Percentiles rank a stretch among this genome's conserved stretches.
Evolutionary conservation across 768 basidiomycete genomes (phyloP).

Genomic region (Neoboletus subvelutipes): DNA sequence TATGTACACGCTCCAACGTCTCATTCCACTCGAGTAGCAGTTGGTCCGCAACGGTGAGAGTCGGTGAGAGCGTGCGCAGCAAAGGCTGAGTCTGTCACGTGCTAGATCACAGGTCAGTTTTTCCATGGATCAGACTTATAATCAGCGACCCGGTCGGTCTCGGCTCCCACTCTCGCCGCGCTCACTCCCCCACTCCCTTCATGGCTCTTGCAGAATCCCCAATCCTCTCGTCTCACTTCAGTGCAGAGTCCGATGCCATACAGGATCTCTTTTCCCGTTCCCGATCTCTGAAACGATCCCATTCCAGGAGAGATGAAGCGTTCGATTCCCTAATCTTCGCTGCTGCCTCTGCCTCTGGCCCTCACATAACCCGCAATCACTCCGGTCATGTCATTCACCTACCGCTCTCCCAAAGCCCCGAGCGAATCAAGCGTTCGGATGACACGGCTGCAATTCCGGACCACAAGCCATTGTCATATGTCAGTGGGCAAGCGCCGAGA

Average conservation of each 20-base stretch:
- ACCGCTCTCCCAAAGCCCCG: slow-evolving; percentile 44
- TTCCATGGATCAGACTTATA: slow-evolving; percentile 4
- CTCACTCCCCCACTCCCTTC: background rate
- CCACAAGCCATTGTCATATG: slow-evolving; percentile 55
- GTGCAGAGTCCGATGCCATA: slow-evolving; percentile 51
- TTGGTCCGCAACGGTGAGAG: background rate
- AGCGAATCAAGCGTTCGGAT: slow-evolving; percentile 52
- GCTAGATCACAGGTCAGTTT: background rate
- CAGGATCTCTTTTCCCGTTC: slow-evolving; percentile 66
- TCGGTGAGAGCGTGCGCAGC: background rate
- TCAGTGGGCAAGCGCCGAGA: slow-evolving; percentile 75
- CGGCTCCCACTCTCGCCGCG: background rate
- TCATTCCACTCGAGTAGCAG: background rate
- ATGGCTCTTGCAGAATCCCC: slow-evolving; percentile 35
- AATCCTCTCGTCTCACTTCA: slow-evolving; percentile 26
- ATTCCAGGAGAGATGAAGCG: slow-evolving; percentile 62
- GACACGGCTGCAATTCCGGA: slow-evolving; percentile 37
- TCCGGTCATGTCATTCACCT: slow-evolving; percentile 75
- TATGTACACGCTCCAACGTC: background rate
- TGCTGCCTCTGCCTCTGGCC: slow-evolving; percentile 70
- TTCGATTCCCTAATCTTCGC: slow-evolving; percentile 81
- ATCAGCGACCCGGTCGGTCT: background rate
- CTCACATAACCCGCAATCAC: slow-evolving; percentile 82
- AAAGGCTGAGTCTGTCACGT: slow-evolving; percentile 5
- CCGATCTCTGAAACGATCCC: slow-evolving; percentile 38